Evolutionary conservation across 192 early-diverging fungal species (phyloP).

Genomic region (Linnemannia elongata): DNA sequence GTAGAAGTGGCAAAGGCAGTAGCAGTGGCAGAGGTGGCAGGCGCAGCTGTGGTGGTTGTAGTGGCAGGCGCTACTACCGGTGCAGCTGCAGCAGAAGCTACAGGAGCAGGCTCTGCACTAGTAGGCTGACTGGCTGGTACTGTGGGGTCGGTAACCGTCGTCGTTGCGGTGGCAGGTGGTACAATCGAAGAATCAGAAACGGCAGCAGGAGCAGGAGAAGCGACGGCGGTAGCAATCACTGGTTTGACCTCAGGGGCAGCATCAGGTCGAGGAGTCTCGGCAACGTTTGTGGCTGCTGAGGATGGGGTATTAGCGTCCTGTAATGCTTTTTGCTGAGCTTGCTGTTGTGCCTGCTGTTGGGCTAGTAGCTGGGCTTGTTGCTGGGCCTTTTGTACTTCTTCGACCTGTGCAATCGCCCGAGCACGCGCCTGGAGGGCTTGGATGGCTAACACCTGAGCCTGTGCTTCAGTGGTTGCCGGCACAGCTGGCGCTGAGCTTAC

Average conservation of each 20-base stretch:
- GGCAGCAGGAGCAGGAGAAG: not conserved
- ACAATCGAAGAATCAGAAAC: not conserved
- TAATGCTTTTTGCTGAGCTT: not conserved
- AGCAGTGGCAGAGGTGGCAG: not conserved
- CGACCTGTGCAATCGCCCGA: conserved; percentile 9
- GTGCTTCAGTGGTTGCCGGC: conserved; percentile 8
- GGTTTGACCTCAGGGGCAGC: not conserved
- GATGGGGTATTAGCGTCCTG: conserved; percentile 6
- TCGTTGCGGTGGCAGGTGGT: not conserved
- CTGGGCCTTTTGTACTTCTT: conserved; percentile 14
- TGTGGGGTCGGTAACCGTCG: not conserved
- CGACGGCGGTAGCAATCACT: not conserved
- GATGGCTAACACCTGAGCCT: conserved; percentile 13
- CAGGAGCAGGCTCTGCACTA: not conserved
- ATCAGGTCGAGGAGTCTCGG: not conserved
- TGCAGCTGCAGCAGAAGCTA: not conserved
- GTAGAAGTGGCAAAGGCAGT: not conserved
- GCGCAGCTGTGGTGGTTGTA: not conserved
- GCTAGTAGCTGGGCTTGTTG: conserved; percentile 7
- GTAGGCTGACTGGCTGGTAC: not conserved
- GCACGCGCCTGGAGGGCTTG: conserved; percentile 21
- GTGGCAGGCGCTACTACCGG: not conserved
- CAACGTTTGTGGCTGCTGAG: conserved; percentile 3
- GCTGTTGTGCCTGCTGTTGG: not conserved
- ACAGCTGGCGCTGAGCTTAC: not conserved